Conservation (phyloP, 371 early-diverging fungal genomes). For the Lichtheimia corymbifera region DNA sequence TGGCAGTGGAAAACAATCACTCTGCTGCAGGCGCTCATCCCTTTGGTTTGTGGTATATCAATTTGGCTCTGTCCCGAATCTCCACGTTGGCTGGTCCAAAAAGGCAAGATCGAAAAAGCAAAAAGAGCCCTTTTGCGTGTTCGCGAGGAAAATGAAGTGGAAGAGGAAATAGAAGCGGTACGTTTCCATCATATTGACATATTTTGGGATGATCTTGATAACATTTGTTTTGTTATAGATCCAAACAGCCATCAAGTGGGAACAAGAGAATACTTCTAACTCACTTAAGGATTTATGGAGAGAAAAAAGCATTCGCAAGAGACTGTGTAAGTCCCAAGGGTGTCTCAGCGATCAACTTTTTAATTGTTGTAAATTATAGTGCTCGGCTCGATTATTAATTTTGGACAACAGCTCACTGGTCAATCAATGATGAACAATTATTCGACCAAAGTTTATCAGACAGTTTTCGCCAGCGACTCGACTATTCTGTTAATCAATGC, state of each 20-base stretch:
- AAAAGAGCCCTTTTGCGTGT: constrained; percentile 19
- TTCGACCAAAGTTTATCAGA: constrained; percentile 26
- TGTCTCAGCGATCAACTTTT: neutral
- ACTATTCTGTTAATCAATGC: constrained; percentile 30
- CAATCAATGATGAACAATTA: constrained; percentile 37
- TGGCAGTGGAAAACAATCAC: constrained; percentile 32
- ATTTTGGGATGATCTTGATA: neutral
- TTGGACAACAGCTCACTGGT: constrained; percentile 35
- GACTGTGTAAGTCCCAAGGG: constrained; percentile 16
- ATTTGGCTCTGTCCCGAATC: constrained; percentile 29
- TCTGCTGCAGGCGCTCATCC: constrained; percentile 23
- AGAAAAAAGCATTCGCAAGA: constrained; percentile 19
- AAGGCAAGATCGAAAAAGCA: constrained; percentile 23
- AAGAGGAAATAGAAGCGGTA: constrained; percentile 24
- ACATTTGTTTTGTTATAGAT: constrained; percentile 10
- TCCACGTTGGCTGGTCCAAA: constrained; percentile 27
- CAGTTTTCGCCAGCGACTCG: constrained; percentile 21
- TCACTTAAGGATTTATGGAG: constrained; percentile 24
- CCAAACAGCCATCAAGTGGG: constrained; percentile 29
- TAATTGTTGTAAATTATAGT: neutral
- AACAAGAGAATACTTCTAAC: constrained; percentile 20
- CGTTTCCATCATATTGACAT: neutral
- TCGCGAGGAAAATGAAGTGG: constrained; percentile 26
- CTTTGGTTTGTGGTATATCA: constrained; percentile 13
- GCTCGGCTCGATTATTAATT: constrained; percentile 28